Conservation (phyloP, 176 grass and related monocot genomes). For the Triticum monococcum region DNA sequence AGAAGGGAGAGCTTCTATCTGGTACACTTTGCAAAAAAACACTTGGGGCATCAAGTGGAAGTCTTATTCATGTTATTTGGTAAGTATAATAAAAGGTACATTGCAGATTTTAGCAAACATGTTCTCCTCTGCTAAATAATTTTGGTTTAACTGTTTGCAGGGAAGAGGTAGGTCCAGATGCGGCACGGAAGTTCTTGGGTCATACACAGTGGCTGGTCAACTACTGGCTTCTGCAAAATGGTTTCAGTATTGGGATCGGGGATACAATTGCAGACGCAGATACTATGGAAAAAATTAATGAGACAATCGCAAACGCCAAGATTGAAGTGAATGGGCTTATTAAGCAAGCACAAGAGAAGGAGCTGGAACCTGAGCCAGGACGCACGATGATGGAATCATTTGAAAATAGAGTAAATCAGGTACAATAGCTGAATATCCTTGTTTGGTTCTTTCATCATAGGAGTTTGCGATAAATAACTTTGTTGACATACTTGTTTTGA, state of each 20-base stretch:
- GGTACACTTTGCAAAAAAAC: slow-evolving; percentile 91
- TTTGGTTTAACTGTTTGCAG: slow-evolving; percentile 36
- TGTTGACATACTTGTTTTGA: background rate
- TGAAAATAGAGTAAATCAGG: slow-evolving; percentile 98
- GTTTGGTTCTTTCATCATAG: background rate
- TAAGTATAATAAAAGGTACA: slow-evolving; percentile 33
- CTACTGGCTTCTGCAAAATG: slow-evolving; percentile 95
- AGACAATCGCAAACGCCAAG: slow-evolving; percentile 82
- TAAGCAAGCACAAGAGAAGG: slow-evolving; percentile 59
- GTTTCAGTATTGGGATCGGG: slow-evolving; percentile 96
- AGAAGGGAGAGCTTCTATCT: slow-evolving; percentile 90
- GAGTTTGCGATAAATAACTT: too few species aligned
- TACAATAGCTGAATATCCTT: slow-evolving; percentile 23
- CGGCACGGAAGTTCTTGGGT: slow-evolving; percentile 92
- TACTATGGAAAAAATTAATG: slow-evolving; percentile 92
- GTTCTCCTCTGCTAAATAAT: background rate
- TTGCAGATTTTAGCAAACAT: background rate
- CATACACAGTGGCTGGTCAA: slow-evolving; percentile 98
- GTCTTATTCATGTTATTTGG: slow-evolving; percentile 99
- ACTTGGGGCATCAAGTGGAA: slow-evolving; percentile 69
- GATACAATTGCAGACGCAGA: slow-evolving; percentile 95
- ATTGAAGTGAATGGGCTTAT: slow-evolving; percentile 90
- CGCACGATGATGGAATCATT: slow-evolving; percentile 99
- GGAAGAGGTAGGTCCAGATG: slow-evolving; percentile 99
- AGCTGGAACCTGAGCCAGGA: slow-evolving; percentile 88